These are phyloP conservation scores for Croton setiger DNA, from an alignment of 441 rosid species.

Conservation along the genomic window DNA sequence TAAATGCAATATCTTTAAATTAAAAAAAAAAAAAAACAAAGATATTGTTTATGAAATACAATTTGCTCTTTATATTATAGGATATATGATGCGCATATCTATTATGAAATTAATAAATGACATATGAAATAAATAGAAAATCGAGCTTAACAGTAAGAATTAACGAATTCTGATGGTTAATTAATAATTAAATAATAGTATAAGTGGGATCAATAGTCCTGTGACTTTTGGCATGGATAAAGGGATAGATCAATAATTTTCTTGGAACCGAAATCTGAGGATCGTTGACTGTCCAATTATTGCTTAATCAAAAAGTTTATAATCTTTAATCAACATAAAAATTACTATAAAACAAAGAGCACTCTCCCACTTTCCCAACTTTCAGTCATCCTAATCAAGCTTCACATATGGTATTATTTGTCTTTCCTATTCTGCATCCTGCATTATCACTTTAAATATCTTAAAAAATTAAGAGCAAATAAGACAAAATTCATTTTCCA, in stretches of 20 bases:
- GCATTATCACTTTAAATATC: background rate
- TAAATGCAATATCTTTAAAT: too few species aligned
- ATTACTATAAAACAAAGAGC: background rate
- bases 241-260: background rate
- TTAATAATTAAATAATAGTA: background rate
- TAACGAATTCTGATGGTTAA: too few species aligned
- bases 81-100: too few species aligned
- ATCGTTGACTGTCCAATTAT: background rate
- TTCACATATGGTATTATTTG: background rate
- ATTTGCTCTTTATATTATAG: too few species aligned
- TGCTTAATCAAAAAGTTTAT: background rate
- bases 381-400: background rate
- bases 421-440: background rate
- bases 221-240: slow-evolving; percentile 7
- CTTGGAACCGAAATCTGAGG: too few species aligned
- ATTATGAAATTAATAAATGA: too few species aligned
- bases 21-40: too few species aligned
- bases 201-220: background rate
- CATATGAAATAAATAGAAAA: too few species aligned
- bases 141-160: too few species aligned
- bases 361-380: background rate
- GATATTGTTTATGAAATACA: too few species aligned
- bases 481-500: slow-evolving; percentile 9
- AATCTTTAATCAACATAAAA: slow-evolving; percentile 5
- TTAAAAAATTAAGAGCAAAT: background rate